Conservation (phyloP, 2,329 filamentous ascomycete genomes). For the Sporothrix brunneoviolacea region DNA sequence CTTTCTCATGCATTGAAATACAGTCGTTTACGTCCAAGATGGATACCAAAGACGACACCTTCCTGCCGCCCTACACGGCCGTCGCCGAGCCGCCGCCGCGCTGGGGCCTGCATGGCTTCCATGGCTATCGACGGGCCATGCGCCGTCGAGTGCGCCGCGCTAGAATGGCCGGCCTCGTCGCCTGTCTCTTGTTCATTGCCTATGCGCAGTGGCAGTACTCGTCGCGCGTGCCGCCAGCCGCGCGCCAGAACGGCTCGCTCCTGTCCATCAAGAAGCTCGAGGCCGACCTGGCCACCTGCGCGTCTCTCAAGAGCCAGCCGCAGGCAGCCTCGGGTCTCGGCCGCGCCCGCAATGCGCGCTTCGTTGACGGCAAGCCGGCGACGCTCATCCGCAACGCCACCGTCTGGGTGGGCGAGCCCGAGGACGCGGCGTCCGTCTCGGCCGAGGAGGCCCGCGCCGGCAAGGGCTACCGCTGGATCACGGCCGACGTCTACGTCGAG, state of each 20-base stretch:
- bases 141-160: constrained; percentile 38
- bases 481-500: constrained; percentile 54
- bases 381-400: constrained; percentile 61
- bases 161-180: constrained; percentile 35
- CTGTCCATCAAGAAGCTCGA: constrained; percentile 48
- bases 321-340: constrained; percentile 48
- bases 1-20: background rate
- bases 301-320: constrained; percentile 47
- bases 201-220: constrained; percentile 39
- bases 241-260: background rate
- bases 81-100: background rate
- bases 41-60: constrained; percentile 32
- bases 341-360: constrained; percentile 54
- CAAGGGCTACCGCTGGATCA: constrained; percentile 53
- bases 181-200: constrained; percentile 42
- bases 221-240: constrained; percentile 10
- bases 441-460: constrained; percentile 49
- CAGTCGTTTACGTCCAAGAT: no score
- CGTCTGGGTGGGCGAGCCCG: constrained; percentile 59
- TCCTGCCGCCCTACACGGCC: constrained; percentile 39
- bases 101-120: constrained; percentile 2
- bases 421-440: constrained; percentile 34
- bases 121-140: background rate
- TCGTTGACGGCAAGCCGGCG: constrained; percentile 50
- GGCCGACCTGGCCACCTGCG: constrained; percentile 49